These are phyloP conservation scores for Ascochyta fabae DNA, from an alignment of 2,329 filamentous ascomycete genomes.

Conservation along the genomic window DNA sequence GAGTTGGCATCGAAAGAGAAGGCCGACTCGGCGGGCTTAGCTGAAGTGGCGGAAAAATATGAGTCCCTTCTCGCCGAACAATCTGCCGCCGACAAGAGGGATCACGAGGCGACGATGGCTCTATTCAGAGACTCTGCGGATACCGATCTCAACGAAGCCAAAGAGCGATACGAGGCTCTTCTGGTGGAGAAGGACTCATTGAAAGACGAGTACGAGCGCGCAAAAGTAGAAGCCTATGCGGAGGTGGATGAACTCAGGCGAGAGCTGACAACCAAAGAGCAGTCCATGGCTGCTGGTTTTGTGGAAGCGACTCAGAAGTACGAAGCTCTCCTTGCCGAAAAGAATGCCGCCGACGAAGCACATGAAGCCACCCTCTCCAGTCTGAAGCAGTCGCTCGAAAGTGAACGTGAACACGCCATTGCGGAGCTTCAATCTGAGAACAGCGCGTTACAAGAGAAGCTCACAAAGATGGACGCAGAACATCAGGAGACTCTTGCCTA, in stretches of 20 bases:
- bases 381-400: constrained; percentile 36
- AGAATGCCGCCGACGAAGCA: constrained; percentile 32
- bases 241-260: constrained; percentile 11
- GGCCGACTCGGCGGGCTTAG: constrained; percentile 22
- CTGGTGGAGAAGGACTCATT: constrained; percentile 35
- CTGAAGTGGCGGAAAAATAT: constrained; percentile 36
- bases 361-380: constrained; percentile 37
- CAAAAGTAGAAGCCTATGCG: constrained; percentile 8
- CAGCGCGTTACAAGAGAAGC: constrained; percentile 28
- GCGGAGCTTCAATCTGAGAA: constrained; percentile 36
- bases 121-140: constrained; percentile 24
- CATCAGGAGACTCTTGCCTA: constrained; percentile 42
- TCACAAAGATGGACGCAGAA: constrained; percentile 36
- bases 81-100: constrained; percentile 26
- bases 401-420: constrained; percentile 35
- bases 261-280: constrained; percentile 10
- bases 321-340: constrained; percentile 27
- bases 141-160: constrained; percentile 19
- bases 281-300: constrained; percentile 11
- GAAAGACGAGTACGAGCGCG: constrained; percentile 28
- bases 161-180: constrained; percentile 25
- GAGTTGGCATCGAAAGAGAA: constrained; percentile 28
- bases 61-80: constrained; percentile 37
- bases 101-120: constrained; percentile 29
- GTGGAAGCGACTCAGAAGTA: constrained; percentile 18